phyloP scores from a whole-genome alignment of 2,329 filamentous ascomycete species.

The Ascochyta viciae-villosae region DNA sequence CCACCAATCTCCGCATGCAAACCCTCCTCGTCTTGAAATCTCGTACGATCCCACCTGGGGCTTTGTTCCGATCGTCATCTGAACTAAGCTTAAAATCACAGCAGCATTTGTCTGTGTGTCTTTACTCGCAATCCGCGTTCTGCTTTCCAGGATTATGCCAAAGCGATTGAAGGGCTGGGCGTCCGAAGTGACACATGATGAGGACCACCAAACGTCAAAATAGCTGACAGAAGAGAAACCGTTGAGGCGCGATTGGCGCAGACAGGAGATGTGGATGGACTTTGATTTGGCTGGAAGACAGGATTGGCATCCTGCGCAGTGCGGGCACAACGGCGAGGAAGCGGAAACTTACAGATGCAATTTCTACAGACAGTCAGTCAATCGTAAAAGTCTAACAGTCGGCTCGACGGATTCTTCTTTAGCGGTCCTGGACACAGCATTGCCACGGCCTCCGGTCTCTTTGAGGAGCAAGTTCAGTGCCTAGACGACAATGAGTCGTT shows the following conservation, averaged over 20 bases:
- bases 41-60: no score
- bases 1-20: no score
- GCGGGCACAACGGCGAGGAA: no score
- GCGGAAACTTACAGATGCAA: no score
- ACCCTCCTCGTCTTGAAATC: no score
- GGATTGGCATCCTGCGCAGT: background rate
- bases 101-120: background rate
- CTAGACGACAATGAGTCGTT: background rate
- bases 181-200: background rate
- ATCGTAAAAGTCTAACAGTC: no score
- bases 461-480: background rate
- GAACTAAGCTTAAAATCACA: no score
- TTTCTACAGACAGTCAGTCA: no score
- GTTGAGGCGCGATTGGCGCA: background rate
- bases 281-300: background rate
- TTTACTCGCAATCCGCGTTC: conserved; percentile 25
- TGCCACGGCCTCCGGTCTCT: no score
- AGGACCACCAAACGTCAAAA: background rate
- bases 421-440: no score
- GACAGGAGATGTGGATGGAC: background rate
- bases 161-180: conserved; percentile 7
- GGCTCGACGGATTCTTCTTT: no score
- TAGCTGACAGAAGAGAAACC: background rate
- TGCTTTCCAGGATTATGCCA: conserved; percentile 17
- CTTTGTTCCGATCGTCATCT: no score